These are phyloP conservation scores for Paramecium pentaurelia DNA, from an alignment of 73 alveolate genomes.

Conservation along the genomic window DNA sequence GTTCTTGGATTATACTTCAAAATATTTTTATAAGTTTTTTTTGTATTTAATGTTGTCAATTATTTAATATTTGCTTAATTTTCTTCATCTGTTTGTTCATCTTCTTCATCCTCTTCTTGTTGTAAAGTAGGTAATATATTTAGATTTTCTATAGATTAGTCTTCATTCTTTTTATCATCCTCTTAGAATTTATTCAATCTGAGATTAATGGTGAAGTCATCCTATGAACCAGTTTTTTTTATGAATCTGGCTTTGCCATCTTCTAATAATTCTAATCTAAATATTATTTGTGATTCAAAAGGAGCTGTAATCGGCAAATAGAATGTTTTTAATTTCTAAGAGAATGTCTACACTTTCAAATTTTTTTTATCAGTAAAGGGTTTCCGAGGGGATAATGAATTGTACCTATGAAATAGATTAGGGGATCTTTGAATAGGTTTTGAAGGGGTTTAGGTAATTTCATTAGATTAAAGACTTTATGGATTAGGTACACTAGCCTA, in stretches of 20 bases:
- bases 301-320: slow-evolving; percentile 11
- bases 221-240: background rate
- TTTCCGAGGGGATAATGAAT: background rate
- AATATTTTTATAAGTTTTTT: background rate
- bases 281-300: background rate
- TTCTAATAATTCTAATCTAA: background rate
- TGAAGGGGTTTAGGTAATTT: background rate
- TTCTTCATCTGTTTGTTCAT: background rate
- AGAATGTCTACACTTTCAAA: background rate
- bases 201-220: background rate
- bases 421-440: background rate
- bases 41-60: background rate
- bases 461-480: background rate
- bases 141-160: background rate
- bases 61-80: background rate
- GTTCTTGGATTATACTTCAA: slow-evolving; percentile 16
- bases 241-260: background rate
- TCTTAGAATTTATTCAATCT: background rate
- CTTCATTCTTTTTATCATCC: background rate
- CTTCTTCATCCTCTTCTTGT: background rate
- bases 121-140: background rate
- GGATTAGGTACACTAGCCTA: background rate
- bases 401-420: background rate
- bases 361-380: background rate
- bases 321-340: background rate